Percentiles rank a stretch among this genome's conserved stretches.
phyloP scores from a whole-genome alignment of 129 eudicot species.

The carrot (Daucus carota) region DH1_v3.0 NC_030388.2:12702501-12703000 shows the following conservation, averaged over 20 bases:
- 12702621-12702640: too few relatives aligned
- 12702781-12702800: too few relatives aligned
- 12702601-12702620: too few relatives aligned
- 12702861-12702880: not conserved
- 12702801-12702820: too few relatives aligned
- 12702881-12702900: not conserved
- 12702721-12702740: not conserved
- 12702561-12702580: too few relatives aligned
- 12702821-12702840: not conserved
- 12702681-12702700: not conserved
- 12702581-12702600: too few relatives aligned
- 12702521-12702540: too few relatives aligned
- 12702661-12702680: not conserved
- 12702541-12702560: too few relatives aligned
- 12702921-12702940: not conserved
- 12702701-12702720: not conserved
- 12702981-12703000: not conserved
- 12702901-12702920: not conserved
- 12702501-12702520: too few relatives aligned
- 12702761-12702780: too few relatives aligned
- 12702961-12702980: not conserved
- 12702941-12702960: not conserved
- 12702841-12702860: not conserved
- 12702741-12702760: not conserved
- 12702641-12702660: too few relatives aligned